A percentile compares a stretch with the other conserved stretches of the same genome.
Conservation (phyloP, 805 yeast species). For the Wilhelminamyces savonicus region DNA sequence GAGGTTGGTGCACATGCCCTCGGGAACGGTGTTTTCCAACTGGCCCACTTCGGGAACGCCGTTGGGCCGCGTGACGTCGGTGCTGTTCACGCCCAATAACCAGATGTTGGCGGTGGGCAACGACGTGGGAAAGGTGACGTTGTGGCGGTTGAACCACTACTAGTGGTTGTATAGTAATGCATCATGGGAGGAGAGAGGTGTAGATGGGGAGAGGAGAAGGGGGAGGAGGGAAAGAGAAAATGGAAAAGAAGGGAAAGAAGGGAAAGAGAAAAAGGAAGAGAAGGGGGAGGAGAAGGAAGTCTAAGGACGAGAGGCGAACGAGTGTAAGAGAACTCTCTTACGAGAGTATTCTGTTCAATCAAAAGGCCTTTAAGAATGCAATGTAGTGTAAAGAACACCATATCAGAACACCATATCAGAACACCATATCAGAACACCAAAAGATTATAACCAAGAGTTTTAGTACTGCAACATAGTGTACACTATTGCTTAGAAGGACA, state of each 20-base stretch:
- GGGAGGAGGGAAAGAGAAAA: slow-evolving; percentile 1
- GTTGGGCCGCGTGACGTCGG: slow-evolving; percentile 83
- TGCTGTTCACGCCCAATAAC: slow-evolving; percentile 70
- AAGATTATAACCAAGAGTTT: too few species aligned
- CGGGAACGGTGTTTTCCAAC: slow-evolving; percentile 79
- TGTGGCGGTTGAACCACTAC: slow-evolving; percentile 86
- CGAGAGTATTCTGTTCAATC: too few species aligned
- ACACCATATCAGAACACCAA: too few species aligned
- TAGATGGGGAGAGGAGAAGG: not conserved
- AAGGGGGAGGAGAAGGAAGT: not conserved
- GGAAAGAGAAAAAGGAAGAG: not conserved
- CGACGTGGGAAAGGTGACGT: slow-evolving; percentile 81
- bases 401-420: too few species aligned
- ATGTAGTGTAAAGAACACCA: too few species aligned
- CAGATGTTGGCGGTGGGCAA: slow-evolving; percentile 88
- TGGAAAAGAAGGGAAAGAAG: not conserved
- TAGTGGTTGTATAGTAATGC: slow-evolving; percentile 19
- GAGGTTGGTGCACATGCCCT: slow-evolving; percentile 80
- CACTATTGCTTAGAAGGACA: too few species aligned
- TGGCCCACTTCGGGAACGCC: slow-evolving; percentile 99
- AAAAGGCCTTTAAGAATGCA: too few species aligned
- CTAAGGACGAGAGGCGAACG: too few species aligned
- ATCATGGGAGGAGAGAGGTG: not conserved
- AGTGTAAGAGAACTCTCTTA: too few species aligned
- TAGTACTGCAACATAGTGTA: too few species aligned